These are phyloP conservation scores for Amphichorda felina DNA, from an alignment of 2,329 filamentous ascomycete species.

Conservation along the genomic window DNA sequence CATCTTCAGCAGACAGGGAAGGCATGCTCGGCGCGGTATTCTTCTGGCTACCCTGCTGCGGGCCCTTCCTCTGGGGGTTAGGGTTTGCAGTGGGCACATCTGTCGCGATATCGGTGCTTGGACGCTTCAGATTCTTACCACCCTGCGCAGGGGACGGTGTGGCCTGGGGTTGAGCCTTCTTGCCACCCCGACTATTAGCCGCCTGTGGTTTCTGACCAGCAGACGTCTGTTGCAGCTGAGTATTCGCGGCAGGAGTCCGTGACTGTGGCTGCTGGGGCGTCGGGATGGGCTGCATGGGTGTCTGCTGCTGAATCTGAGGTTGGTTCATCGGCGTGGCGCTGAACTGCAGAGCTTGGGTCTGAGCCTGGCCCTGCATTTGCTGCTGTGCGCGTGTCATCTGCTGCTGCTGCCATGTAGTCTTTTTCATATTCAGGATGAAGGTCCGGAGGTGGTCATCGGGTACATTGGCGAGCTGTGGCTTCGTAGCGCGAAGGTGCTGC, in stretches of 20 bases:
- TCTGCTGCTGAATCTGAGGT: constrained; percentile 14
- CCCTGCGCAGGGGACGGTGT: constrained; percentile 24
- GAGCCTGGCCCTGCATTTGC: constrained; percentile 1
- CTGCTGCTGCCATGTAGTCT: constrained; percentile 15
- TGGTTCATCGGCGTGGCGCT: neutral
- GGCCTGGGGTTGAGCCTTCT: constrained; percentile 8
- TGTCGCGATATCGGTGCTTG: constrained; percentile 31
- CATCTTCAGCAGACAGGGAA: constrained; percentile 11
- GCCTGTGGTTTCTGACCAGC: constrained; percentile 1
- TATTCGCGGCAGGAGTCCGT: neutral
- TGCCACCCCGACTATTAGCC: neutral
- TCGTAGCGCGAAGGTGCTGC: constrained; percentile 14
- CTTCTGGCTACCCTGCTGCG: constrained; percentile 11
- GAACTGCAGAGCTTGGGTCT: constrained; percentile 17
- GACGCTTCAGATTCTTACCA: constrained; percentile 37
- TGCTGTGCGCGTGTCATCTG: constrained; percentile 14
- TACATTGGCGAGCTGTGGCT: constrained; percentile 13
- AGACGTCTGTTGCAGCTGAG: neutral
- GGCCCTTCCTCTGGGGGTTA: constrained; percentile 11
- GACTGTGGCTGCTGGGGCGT: neutral
- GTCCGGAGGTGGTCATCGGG: constrained; percentile 20
- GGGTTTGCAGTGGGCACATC: constrained; percentile 5
- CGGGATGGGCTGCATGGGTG: constrained; percentile 10
- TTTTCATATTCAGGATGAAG: constrained; percentile 21
- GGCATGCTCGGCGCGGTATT: neutral